These are phyloP conservation scores for Corymbia calophylla DNA, from an alignment of 441 rosid species.

Conservation along the genomic window DNA sequence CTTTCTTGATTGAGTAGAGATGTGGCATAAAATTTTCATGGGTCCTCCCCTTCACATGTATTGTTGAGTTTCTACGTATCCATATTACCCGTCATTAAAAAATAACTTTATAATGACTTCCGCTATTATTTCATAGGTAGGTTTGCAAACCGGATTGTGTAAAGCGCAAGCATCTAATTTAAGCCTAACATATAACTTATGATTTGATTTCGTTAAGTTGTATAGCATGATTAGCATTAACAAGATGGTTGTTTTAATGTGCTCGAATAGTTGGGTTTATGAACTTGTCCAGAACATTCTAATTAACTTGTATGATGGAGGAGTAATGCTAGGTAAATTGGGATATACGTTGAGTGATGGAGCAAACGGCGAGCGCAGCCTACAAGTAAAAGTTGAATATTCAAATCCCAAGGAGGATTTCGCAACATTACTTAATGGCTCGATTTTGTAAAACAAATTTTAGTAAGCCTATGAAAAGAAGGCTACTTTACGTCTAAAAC, in stretches of 20 bases:
- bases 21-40: neutral
- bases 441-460: neutral
- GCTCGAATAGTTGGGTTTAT: neutral
- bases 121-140: neutral
- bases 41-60: neutral
- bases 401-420: neutral
- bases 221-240: neutral
- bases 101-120: neutral
- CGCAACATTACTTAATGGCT: neutral
- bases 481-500: neutral
- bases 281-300: neutral
- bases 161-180: neutral
- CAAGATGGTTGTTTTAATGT: neutral
- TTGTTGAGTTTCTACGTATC: neutral
- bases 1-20: neutral
- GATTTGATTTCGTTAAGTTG: neutral
- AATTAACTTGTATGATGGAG: neutral
- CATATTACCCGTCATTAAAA: neutral
- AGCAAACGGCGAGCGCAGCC: neutral
- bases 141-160: neutral
- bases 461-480: neutral
- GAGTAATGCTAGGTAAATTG: neutral
- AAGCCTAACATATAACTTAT: neutral
- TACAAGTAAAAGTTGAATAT: neutral
- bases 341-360: neutral